Evolutionary conservation across 1,284 basidiomycete genomes (phyloP).

Genomic region (Pseudomicrostroma phylloplanum): DNA sequence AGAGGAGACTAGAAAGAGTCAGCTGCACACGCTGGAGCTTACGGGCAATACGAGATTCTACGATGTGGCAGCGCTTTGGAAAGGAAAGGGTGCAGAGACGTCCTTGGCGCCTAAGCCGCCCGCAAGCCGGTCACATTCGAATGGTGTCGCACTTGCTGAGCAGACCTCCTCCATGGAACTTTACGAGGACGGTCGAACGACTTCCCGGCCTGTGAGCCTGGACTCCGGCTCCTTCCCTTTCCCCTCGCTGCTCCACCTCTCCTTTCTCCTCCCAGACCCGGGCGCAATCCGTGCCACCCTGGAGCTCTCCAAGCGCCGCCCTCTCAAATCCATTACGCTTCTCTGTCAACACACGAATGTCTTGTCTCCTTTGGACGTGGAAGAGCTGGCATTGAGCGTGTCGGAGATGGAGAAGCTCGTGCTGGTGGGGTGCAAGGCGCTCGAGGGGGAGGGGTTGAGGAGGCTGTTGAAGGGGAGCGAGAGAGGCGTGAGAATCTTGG

Average conservation of each 20-base stretch:
- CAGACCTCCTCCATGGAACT: not conserved
- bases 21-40: not conserved
- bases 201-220: too few relatives aligned
- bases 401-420: not conserved
- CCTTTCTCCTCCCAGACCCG: not conserved
- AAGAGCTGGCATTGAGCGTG: not conserved
- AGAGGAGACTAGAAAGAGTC: not conserved
- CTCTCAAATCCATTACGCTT: not conserved
- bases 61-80: not conserved
- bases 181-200: too few relatives aligned
- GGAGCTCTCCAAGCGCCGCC: not conserved
- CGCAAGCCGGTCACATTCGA: not conserved
- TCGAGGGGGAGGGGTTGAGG: not conserved
- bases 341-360: slow-evolving; percentile 4
- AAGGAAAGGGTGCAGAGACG: not conserved
- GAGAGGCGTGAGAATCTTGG: not conserved
- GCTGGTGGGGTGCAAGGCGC: not conserved
- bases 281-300: not conserved
- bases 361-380: not conserved
- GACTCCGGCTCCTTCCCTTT: not conserved
- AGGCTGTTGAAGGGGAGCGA: not conserved
- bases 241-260: not conserved
- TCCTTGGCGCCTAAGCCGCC: not conserved
- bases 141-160: not conserved
- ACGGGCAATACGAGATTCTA: not conserved